Base-by-base conservation (phyloP, 2,329 filamentous ascomycete genomes). In the Neoascochyta sp. region DNA sequence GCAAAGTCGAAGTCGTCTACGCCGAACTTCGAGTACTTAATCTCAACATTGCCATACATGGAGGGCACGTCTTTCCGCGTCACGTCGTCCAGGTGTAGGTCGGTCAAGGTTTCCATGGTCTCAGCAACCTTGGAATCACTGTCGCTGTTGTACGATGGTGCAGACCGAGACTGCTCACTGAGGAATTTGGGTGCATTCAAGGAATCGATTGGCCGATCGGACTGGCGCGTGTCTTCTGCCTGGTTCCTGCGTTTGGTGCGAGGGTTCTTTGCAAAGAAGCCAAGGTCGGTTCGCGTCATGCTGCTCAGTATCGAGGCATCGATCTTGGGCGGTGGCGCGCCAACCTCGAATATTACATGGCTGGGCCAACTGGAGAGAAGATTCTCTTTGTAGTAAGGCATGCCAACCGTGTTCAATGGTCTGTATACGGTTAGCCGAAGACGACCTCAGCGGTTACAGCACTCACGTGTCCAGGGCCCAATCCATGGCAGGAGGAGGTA, bases 1-100 rank as follows among this genome's bases (percentile, higher is more conserved):
- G 84, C 83, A 65, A 98, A 98, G 62, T 98, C 92, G 60, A 98
- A 98, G 62, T 98, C 93, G 53, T 96, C 90, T n/a, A 98, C 88
- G 12, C 92, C 92, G 62, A 95, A 98, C 58, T 88, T 93, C 71
- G 90, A 95, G 69, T 96, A 98, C 60, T 95, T 95, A 67, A 98
- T 98, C 62, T 96, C 90, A 8, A 95, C 85, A 51, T 88, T 89
- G 43, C 85, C 81, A 62, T 98, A 98, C 69, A 92, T 86, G 7
- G 85, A 76, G 13, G 90, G 84, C 4, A 92, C 83, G 34, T 95
- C 88, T 22, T 83, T 78, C 43, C 86, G 84, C 33, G 83, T 76
- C 43, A 83, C 82, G 22, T 71, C 73, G 40, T 85, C 81, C 3
- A 90, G 69, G 32, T 83, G 80, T 32, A 78, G 69, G 20, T 81